Evolutionary conservation across 805 yeast genomes (phyloP), one percentile per base, ranked within the genome.

Genomic region (Saccharomycopsis sp.): DNA sequence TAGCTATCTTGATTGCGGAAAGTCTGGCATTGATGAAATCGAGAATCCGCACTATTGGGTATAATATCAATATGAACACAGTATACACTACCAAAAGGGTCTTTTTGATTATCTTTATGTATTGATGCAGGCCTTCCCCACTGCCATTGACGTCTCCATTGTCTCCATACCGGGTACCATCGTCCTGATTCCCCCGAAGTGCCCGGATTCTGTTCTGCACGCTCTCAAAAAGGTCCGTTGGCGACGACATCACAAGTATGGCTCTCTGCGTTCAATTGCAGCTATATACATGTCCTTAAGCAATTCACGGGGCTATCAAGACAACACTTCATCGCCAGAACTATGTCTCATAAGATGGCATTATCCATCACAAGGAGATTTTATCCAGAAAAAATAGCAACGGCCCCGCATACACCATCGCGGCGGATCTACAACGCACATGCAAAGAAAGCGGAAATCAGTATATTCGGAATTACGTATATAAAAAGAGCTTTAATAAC

Each of bases 1-100:
- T 77, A 52, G 73, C 67, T 1, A 83, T 53, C 53, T 80, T 67
- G 57, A 65, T 64, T 21, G 59, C 60, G 2, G 72, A 61, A 1
- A 67, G 61, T 18, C 56, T 34, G 15, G 24, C 40, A 41, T 60
- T 60, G 2, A 54, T 34, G n/a, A 50, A 46, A 12, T 57, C 48
- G 9, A 59, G n/a, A 9, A 57, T 18, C 21, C 15, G 4, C 7
- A 44, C 16, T 44, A 44, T 12, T 44, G 48, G 48, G 16, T 44
- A 44, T 7, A n/a, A 16, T 12, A 44, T 44, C 16, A 44, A 12
- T 5, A 44, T 44, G 18, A 44, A 29, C 9, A 29, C 37, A 7
- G 37, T 29, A 29, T 29, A 29, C 12, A 29, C 37, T 7, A 29
- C 37, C 37, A 29, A 5, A 29, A 12, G 5, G 5, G 37, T 12